Percentiles rank a stretch among this genome's conserved stretches.
phyloP scores from a whole-genome alignment of 495 filamentous ascomycete genomes.

The Hypoxylon rickii region DNA sequence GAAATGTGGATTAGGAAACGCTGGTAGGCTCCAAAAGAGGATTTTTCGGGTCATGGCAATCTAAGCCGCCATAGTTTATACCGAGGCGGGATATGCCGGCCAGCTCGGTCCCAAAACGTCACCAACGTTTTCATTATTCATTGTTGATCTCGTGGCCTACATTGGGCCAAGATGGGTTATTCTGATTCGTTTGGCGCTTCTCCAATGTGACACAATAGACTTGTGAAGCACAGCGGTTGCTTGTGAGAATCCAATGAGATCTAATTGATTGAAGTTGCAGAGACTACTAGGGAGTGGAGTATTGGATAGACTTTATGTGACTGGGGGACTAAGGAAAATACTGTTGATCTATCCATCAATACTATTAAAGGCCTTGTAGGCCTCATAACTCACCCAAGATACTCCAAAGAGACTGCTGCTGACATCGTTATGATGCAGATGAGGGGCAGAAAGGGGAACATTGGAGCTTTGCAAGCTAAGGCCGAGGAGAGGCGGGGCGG shows the following conservation, averaged over 20 bases:
- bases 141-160: conserved; percentile 8
- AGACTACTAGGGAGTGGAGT: too few relatives aligned
- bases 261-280: too few relatives aligned
- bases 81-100: conserved; percentile 40
- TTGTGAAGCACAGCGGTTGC: background rate
- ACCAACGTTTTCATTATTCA: conserved; percentile 10
- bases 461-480: conserved; percentile 6
- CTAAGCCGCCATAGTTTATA: conserved; percentile 31
- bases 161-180: background rate
- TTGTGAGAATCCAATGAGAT: background rate
- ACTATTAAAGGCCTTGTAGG: too few relatives aligned
- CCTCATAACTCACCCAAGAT: too few relatives aligned
- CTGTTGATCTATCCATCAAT: too few relatives aligned
- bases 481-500: conserved; percentile 4
- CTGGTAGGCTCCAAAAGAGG: conserved; percentile 28
- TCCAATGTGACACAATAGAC: conserved; percentile 15
- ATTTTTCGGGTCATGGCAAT: conserved; percentile 37
- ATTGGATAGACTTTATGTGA: background rate
- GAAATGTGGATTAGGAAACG: conserved; percentile 26
- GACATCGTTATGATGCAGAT: conserved; percentile 29
- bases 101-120: conserved; percentile 29
- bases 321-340: too few relatives aligned
- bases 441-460: conserved; percentile 13
- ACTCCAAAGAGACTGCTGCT: too few relatives aligned
- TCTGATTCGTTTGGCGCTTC: conserved; percentile 19